phyloP scores from a whole-genome alignment of 805 yeast genomes.

The Metschnikowia reukaufii region DNA sequence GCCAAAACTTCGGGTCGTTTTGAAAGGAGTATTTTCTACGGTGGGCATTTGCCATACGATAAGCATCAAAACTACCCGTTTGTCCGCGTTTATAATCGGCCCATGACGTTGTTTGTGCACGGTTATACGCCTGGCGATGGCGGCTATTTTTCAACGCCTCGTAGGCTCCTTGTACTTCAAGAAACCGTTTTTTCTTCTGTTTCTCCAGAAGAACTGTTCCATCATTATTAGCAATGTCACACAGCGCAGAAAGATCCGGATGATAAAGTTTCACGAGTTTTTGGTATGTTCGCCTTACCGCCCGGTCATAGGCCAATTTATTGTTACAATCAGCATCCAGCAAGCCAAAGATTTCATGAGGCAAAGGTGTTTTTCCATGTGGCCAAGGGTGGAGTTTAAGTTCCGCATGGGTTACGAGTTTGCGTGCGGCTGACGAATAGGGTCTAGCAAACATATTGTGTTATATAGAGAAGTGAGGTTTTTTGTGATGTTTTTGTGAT shows the following conservation, averaged over 20 bases:
- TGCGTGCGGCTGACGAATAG: conserved; percentile 24
- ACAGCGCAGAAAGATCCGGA: conserved; percentile 58
- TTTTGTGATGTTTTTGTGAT: no score
- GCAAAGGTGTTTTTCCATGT: conserved; percentile 51
- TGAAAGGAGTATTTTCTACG: conserved; percentile 32
- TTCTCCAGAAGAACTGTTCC: conserved; percentile 32
- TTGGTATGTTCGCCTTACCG: conserved; percentile 35
- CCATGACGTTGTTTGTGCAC: conserved; percentile 30
- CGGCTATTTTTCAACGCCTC: conserved; percentile 55
- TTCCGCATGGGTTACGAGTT: conserved; percentile 24
- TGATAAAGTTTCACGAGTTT: conserved; percentile 70
- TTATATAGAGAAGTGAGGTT: not conserved
- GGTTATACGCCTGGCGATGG: conserved; percentile 35
- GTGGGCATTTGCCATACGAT: conserved; percentile 39
- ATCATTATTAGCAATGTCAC: conserved; percentile 25
- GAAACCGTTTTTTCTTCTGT: conserved; percentile 34
- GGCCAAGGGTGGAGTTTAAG: conserved; percentile 57
- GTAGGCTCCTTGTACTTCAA: conserved; percentile 36
- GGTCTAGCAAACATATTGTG: conserved; percentile 7
- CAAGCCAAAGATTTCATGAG: conserved; percentile 61
- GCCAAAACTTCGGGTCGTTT: conserved; percentile 51
- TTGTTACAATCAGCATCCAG: conserved; percentile 41
- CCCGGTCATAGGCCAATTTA: conserved; percentile 50
- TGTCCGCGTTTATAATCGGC: conserved; percentile 24
- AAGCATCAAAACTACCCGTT: conserved; percentile 32